Base-by-base conservation (phyloP, 2,329 filamentous ascomycete genomes). In the Tolypocladium tropicale region DNA sequence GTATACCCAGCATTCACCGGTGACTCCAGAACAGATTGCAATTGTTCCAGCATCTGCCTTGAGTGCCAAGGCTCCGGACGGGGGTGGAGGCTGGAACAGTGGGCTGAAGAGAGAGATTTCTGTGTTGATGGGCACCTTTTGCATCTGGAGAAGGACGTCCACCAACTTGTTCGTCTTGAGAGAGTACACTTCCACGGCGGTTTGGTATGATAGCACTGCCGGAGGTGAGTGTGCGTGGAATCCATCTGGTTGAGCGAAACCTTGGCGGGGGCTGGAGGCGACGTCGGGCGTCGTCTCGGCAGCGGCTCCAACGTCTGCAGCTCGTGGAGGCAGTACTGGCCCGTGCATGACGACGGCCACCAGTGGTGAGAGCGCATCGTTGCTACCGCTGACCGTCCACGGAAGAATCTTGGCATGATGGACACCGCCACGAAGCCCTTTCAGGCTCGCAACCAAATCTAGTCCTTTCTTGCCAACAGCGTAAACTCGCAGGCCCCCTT, bases 151-250 rank as follows among this genome's bases (percentile, higher is more conserved):
- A 10, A 97, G 75, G 0, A 89, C 87, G 30, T 85, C 81, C 55
- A 96, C 72, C 55, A 83, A 81, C 59, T 82, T 79, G 63, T 85
- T 85, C n/a, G 85, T 89, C 62, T 82, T 84, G 58, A 97, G 74
- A 1, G 92, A 96, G 70, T 93, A 95, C 0, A 97, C 76, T 63
- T 96, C 90, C 6, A 96, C 90, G 0, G 87, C 86, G 0, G 92
- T 96, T 70, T 95, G 91, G 65, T 93, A 95, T 51, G 79, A 78
- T 53, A 82, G 80, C 57, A 85, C 76, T 6, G 68, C 62, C 41
- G 72, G 62, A 41, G 66, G 58, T 55, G 66, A 62, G 55, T 70
- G 73, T 36, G 64, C 72, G 54, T 69, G 63, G 56, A 64, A 63
- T 50, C 63, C 66, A 49, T 70, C 72, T 61, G 72, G 70, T 61